phyloP scores from a whole-genome alignment of 169 alveolate species.

The Cryptosporidium meleagridis region DNA sequence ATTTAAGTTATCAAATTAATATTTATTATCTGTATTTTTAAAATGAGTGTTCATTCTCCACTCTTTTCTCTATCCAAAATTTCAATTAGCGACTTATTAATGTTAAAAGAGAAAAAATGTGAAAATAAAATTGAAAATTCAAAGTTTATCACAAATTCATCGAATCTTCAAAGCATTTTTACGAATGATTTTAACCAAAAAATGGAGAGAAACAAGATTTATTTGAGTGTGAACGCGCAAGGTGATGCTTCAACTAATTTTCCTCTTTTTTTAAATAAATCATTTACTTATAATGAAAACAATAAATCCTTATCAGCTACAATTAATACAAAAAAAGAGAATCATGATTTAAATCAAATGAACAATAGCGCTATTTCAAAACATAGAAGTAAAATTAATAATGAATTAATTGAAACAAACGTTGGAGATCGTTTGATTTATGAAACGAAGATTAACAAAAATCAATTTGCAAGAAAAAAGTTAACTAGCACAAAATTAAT shows the following conservation, averaged over 20 bases:
- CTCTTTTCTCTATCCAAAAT: conserved; percentile 24
- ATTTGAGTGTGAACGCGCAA: background rate
- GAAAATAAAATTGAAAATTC: background rate
- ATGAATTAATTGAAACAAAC: background rate
- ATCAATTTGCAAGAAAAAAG: background rate
- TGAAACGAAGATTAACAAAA: background rate
- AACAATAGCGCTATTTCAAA: background rate
- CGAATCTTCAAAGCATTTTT: background rate
- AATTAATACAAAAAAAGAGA: background rate
- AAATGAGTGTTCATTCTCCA: background rate
- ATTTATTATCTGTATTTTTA: background rate
- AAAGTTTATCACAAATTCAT: background rate
- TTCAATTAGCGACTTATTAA: conserved; percentile 22
- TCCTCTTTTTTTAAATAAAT: too few species aligned
- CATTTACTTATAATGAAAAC: background rate
- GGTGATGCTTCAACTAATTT: background rate
- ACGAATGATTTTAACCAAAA: background rate
- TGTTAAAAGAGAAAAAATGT: background rate
- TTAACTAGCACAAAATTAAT: conserved; percentile 2
- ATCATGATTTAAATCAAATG: background rate
- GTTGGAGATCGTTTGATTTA: background rate
- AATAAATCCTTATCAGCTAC: background rate
- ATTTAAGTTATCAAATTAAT: background rate
- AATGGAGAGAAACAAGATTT: background rate
- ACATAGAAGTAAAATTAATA: background rate